These are phyloP conservation scores for Aureobasidium sp. DNA, from an alignment of 2,329 filamentous ascomycete genomes.

Conservation along the genomic window DNA sequence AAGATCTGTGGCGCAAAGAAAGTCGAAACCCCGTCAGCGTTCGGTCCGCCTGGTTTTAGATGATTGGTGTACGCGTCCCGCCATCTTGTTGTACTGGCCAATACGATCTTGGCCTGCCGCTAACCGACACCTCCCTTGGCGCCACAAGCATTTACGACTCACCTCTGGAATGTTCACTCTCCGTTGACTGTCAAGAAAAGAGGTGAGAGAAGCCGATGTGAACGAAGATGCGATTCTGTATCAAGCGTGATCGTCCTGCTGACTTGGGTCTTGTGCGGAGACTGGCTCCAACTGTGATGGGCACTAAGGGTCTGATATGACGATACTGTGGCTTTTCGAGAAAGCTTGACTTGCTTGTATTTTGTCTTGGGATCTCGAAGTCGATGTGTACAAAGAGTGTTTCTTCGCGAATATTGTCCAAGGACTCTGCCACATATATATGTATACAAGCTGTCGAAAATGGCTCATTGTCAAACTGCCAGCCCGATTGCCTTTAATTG, in stretches of 20 bases:
- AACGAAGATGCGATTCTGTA: background rate
- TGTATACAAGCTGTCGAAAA: background rate
- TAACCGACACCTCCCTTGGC: background rate
- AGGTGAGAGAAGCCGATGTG: background rate
- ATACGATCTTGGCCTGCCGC: background rate
- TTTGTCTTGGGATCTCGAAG: background rate
- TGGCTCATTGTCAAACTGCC: background rate
- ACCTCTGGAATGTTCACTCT: background rate
- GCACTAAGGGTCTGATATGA: conserved; percentile 7
- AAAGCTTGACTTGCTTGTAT: background rate
- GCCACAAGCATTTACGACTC: background rate
- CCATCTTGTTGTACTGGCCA: background rate
- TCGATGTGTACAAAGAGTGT: background rate
- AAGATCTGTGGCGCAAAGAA: conserved; percentile 6
- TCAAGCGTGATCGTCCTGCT: background rate
- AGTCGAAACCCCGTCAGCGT: background rate
- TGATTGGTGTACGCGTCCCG: conserved; percentile 1
- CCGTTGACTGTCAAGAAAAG: background rate
- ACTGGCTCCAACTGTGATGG: background rate
- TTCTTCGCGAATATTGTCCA: background rate
- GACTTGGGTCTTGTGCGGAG: background rate
- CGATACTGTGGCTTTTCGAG: background rate
- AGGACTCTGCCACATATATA: background rate
- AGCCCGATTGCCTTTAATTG: background rate
- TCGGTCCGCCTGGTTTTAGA: conserved; percentile 8